Conservation (phyloP, 257 asterid species). For the Solanum chilense region DNA sequence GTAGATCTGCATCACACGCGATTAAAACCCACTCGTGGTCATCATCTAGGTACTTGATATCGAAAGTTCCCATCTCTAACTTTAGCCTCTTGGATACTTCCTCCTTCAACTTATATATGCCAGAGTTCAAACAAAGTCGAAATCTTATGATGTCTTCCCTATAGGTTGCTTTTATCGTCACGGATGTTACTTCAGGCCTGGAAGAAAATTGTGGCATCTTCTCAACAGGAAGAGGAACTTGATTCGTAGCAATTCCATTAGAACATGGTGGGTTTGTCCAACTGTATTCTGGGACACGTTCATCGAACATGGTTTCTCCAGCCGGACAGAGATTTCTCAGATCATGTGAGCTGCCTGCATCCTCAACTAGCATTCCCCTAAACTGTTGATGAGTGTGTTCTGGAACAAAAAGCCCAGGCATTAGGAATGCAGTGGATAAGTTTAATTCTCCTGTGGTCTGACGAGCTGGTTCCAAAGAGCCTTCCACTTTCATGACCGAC, state of each 20-base stretch:
- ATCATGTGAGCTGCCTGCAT: slow-evolving; percentile 83
- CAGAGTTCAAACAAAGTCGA: slow-evolving; percentile 36
- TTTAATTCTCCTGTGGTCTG: slow-evolving; percentile 32
- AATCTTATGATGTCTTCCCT: slow-evolving; percentile 76
- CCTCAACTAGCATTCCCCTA: slow-evolving; percentile 58
- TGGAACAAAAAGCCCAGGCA: slow-evolving; percentile 19
- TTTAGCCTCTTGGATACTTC: slow-evolving; percentile 77
- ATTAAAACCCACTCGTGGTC: slow-evolving; percentile 89
- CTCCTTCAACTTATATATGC: slow-evolving; percentile 48
- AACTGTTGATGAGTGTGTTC: slow-evolving; percentile 32
- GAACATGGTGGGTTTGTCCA: slow-evolving; percentile 36
- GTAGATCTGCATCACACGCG: slow-evolving; percentile 61
- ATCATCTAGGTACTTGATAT: slow-evolving; percentile 73
- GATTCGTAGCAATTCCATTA: slow-evolving; percentile 21
- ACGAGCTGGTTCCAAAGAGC: slow-evolving; percentile 11
- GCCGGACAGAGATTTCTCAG: slow-evolving; percentile 44
- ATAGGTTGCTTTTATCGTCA: slow-evolving; percentile 70
- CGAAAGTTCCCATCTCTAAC: slow-evolving; percentile 66
- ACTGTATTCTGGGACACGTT: slow-evolving; percentile 36
- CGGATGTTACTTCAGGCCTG: slow-evolving; percentile 40
- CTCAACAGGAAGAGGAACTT: slow-evolving; percentile 24
- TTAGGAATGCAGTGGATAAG: slow-evolving; percentile 33
- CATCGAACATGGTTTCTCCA: slow-evolving; percentile 37
- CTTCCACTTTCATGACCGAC: slow-evolving; percentile 10
- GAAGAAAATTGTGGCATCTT: slow-evolving; percentile 17